Base-by-base conservation (phyloP, 495 filamentous ascomycete species). In the Hypoxylon intermedium region DNA sequence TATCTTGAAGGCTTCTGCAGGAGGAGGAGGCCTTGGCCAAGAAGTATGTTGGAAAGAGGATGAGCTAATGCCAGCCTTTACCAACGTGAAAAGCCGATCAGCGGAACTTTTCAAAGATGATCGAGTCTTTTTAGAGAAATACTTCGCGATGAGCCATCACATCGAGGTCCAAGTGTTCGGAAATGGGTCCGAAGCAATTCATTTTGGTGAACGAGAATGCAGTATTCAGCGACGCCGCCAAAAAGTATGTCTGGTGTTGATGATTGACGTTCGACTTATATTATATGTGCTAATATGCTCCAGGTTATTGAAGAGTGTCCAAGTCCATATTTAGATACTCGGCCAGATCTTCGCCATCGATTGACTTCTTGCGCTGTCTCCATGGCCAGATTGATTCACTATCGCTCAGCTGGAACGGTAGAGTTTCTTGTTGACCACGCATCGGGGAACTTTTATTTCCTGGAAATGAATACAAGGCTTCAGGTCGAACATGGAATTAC, bases 401-500 rank as follows among this genome's bases (percentile, higher is more conserved):
- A 88, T 53, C 74, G 70, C 12, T 82, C 78, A 5, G 84, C 81
- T 2, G 86, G 86, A 0, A 89, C 86, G 0, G 75, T 89, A 11
- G 85, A 88, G 63, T 89, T 79, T 62, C 76, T 89, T 1, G 83
- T 87, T 9, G 83, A 89, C 60, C 83, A 85, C 47, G 70, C 74
- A 28, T 79, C 78, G 0, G 78, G 75, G 0, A 75, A 80, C 7
- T 86, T 85, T 70, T 89, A 83, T 68, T 89, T 89, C 58, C 74
- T 88, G 3, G 86, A 89, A 61, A 85, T 89, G 82, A 88, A 88
- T 61, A 86, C 86, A 0, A 73, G 86, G 28, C 70, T 88, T 6
- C 86, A 89, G 55, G 86, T 89, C 19, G 86, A 89, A 68, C 86
- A 88, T 68, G 81, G 79, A 11, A 82, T 87, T 44, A 88, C 86